Base-by-base conservation (phyloP, 2,329 filamentous ascomycete species). In the Colletotrichum tropicicola region DNA sequence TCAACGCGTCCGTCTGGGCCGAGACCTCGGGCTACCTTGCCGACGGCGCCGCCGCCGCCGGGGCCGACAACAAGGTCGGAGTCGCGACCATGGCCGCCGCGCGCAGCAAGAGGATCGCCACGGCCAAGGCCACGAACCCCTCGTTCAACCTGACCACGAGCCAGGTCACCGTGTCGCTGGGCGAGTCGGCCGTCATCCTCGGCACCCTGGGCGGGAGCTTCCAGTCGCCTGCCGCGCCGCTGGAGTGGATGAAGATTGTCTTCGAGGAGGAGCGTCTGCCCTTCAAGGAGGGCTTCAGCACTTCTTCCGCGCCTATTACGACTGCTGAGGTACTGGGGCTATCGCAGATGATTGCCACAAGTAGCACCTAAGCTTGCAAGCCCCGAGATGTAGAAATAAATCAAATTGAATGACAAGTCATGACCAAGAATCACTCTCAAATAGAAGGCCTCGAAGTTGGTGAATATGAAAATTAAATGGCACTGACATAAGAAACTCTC, bases 1-100 rank as follows among this genome's bases (percentile, higher is more conserved):
- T 77, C 55, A 67, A 72, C 49, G 51, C 67, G 17, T 63, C 68
- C 23, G 69, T 74, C 30, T 77, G 69, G 68, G 68, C 30, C 23
- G 67, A 72, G 19, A 62, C 68, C 2, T 39, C 59, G 23, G 61
- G 61, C 6, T 65, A 61, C 35, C 57, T 65, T n/a, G 51, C 59
- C 12, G 43, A 45, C 23, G 61, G 61, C 21, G 57, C 28, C 68
- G 71, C 23, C 68, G 71, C 51, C 68, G 71, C 23, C 68, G 71
- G 48, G 21, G 59, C 58, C 10, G 56, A 65, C 19, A 51, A 45
- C 4, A 69, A 60, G 47, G 70, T 77, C 21, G 66, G 68, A 27
- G 69, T 73, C 27, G 65, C 70, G 21, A 68, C 59, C 1, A 73
- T 74, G 19, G 74, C 73, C 17, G n/a, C 49, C 9, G 74, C 73